phyloP scores from a whole-genome alignment of 441 rosid species.

The Theobroma grandiflorum region DNA sequence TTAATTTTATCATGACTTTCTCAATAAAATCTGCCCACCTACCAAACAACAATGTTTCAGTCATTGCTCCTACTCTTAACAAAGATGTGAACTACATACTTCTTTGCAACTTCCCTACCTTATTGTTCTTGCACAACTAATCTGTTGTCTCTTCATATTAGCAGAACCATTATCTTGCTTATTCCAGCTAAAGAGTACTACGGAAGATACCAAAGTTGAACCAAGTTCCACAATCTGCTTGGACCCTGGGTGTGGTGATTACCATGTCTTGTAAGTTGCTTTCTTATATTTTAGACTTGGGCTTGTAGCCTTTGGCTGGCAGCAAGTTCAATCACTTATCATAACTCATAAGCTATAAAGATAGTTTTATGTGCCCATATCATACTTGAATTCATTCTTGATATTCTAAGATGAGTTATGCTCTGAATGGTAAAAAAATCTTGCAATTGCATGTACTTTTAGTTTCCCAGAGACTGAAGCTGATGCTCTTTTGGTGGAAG shows the following conservation, averaged over 20 bases:
- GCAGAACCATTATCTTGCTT: constrained; percentile 81
- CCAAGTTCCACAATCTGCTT: constrained; percentile 71
- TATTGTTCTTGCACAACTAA: background rate
- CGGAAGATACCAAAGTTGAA: constrained; percentile 67
- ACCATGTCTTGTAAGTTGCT: constrained; percentile 85
- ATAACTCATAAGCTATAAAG: background rate
- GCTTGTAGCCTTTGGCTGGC: background rate
- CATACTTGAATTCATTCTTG: constrained; percentile 4
- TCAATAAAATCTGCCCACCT: constrained; percentile 7
- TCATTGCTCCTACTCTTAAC: constrained; percentile 3
- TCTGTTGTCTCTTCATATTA: constrained; percentile 29
- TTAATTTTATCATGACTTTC: background rate
- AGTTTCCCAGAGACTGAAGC: constrained; percentile 93
- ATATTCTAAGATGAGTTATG: background rate
- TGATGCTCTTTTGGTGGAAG: constrained; percentile 84
- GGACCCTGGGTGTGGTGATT: constrained; percentile 86
- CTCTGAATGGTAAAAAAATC: constrained; percentile 30
- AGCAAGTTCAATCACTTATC: constrained; percentile 7
- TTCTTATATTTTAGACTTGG: constrained; percentile 22
- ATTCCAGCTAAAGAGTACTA: constrained; percentile 79
- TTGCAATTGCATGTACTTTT: constrained; percentile 37
- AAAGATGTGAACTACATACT: background rate
- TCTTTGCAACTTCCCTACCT: background rate
- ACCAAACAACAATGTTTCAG: background rate
- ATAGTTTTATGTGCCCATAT: background rate